Base-by-base conservation (phyloP, 192 early-diverging fungal species). In the Geosiphon pyriformis region DNA sequence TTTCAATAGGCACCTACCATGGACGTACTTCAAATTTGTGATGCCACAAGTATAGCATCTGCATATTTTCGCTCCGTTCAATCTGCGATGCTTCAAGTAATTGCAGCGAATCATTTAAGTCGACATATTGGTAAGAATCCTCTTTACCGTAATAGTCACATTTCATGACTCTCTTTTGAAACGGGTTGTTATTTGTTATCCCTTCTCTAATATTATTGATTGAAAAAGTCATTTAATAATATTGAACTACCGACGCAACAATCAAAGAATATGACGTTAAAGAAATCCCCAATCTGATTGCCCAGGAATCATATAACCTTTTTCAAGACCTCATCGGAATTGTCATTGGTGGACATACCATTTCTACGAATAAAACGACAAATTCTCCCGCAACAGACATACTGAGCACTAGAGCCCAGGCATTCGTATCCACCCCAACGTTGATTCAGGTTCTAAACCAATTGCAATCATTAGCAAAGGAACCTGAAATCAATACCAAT, bases 31-130 rank as follows among this genome's bases (percentile, higher is more conserved):
- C 17, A 25, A 6, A 32, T 25, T 42, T 54, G 35, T 57, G 29
- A 48, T 18, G 17, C 53, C 4, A 20, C 69, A 18, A 33, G 47
- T 15, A 70, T 70, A 47, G 69, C 69, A 17, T 61, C 69, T 8
- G 48, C 69, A 12, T 70, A 70, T 62, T 70, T 70, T 51, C 49
- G 54, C 8, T 33, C 58, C 46, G 23, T 70, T 4, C 69, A 70
- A 8, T 23, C 49, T 3, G 25, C 69, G 17, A 61, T 70, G 59
- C 15, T 70, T 17, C 64, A 70, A 56, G 69, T 64, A 17, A 64
- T 70, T 22, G 47, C 37, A 20, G 61, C 51, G 20, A 64, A 70
- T 64, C 65, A 48, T 53, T 29, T 70, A 1, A 35, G 29, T 8
- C 49, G 54, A 47, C 69, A 67, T 56, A 35, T 53, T 26, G 65